These are phyloP conservation scores for Metschnikowia shivogae DNA, from an alignment of 805 yeast species.

Conservation along the genomic window DNA sequence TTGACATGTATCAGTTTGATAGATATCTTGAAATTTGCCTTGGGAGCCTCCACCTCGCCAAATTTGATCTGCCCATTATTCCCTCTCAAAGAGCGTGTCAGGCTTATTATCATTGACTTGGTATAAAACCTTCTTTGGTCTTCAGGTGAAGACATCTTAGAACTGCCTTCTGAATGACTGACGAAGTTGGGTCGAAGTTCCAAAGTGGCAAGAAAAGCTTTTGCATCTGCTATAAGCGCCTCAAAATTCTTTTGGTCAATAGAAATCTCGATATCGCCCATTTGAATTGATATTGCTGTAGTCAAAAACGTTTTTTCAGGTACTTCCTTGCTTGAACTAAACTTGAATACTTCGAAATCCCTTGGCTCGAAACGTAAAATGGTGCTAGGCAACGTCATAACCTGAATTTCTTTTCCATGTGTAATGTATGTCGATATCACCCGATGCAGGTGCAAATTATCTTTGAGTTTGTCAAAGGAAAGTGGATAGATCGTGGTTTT, in stretches of 20 bases:
- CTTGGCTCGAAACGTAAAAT: constrained; percentile 5
- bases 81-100: constrained; percentile 10
- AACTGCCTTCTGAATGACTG: constrained; percentile 1
- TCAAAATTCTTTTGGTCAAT: constrained; percentile 5
- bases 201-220: background rate
- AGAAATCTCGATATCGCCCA: constrained; percentile 15
- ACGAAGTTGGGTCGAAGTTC: background rate
- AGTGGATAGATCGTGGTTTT: constrained; percentile 39
- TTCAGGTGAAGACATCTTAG: background rate
- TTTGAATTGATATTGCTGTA: constrained; percentile 7
- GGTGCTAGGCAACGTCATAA: constrained; percentile 19
- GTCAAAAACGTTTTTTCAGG: constrained; percentile 2
- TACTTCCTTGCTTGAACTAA: constrained; percentile 1
- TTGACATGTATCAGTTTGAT: constrained; percentile 19
- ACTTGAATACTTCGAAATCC: constrained; percentile 20
- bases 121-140: background rate
- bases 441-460: constrained; percentile 31
- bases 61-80: constrained; percentile 7
- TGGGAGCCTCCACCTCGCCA: constrained; percentile 25
- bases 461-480: constrained; percentile 34
- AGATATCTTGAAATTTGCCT: constrained; percentile 33
- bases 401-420: constrained; percentile 7
- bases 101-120: constrained; percentile 4
- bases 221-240: background rate
- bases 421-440: constrained; percentile 12